These are phyloP conservation scores for Kodamaea restingae DNA, from an alignment of 805 yeast species.

Conservation along the genomic window DNA sequence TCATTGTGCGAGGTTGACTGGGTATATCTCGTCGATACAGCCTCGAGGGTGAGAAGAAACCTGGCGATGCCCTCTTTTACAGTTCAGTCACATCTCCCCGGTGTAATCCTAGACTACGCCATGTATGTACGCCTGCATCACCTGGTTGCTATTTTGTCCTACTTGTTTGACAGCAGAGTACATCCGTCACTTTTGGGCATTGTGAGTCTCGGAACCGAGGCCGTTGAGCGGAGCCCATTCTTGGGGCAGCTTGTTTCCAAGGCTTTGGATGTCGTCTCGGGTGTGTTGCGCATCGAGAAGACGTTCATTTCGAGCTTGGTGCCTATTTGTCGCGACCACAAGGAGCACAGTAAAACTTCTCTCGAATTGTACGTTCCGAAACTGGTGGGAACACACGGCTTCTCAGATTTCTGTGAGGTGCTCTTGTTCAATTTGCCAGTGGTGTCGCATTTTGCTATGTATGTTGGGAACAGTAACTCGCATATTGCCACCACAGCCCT, in stretches of 20 bases:
- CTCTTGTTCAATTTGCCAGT: conserved; percentile 66
- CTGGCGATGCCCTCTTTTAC: neutral
- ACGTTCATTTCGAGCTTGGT: conserved; percentile 54
- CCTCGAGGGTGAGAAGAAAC: conserved; percentile 14
- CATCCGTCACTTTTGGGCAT: conserved; percentile 54
- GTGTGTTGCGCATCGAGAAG: conserved; percentile 51
- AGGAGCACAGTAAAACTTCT: conserved; percentile 15
- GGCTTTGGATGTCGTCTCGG: conserved; percentile 43
- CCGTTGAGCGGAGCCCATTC: conserved; percentile 40
- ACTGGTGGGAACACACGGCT: conserved; percentile 53
- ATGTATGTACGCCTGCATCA: conserved; percentile 60
- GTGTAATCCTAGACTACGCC: conserved; percentile 17
- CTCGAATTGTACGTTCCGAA: conserved; percentile 39
- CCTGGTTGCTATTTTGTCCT: conserved; percentile 59
- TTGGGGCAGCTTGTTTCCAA: conserved; percentile 34
- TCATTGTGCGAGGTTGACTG: conserved; percentile 35
- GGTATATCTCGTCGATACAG: conserved; percentile 47
- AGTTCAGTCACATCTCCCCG: conserved; percentile 5
- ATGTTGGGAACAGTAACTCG: conserved; percentile 56
- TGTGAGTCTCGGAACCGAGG: conserved; percentile 58
- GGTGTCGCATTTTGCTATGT: conserved; percentile 70
- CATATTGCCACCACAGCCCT: conserved; percentile 53
- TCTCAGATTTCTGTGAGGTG: conserved; percentile 66
- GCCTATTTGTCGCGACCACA: conserved; percentile 43
- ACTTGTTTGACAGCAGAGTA: conserved; percentile 56